These are phyloP conservation scores for Coemansia sp. DNA, from an alignment of 192 early-diverging fungal species.

Conservation along the genomic window DNA sequence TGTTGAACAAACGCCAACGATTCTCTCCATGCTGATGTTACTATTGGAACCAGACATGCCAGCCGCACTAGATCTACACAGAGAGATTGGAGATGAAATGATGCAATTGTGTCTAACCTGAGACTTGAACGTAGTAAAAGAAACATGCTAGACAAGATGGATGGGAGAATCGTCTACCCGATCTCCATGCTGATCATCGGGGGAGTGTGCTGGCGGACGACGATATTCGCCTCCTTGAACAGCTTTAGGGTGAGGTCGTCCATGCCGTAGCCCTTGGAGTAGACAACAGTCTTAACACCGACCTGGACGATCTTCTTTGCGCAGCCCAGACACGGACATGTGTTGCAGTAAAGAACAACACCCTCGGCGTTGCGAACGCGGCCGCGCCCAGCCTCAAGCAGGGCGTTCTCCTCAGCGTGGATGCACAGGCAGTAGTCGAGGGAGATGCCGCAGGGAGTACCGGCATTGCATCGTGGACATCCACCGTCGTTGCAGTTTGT, in stretches of 20 bases:
- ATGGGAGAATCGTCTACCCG: conserved; percentile 5
- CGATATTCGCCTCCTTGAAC: conserved; percentile 81
- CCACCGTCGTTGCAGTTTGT: conserved; percentile 95
- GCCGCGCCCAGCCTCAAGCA: conserved; percentile 95
- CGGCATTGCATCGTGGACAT: conserved; percentile 91
- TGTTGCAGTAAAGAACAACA: conserved; percentile 92
- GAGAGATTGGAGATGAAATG: too few relatives aligned
- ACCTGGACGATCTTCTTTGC: conserved; percentile 96
- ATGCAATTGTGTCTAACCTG: too few relatives aligned
- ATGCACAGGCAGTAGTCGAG: conserved; percentile 93
- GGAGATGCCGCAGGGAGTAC: conserved; percentile 69
- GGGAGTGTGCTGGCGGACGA: conserved; percentile 73
- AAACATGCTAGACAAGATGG: too few relatives aligned
- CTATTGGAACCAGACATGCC: too few relatives aligned
- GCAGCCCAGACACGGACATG: conserved; percentile 85
- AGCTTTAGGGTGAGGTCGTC: conserved; percentile 81
- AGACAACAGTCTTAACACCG: conserved; percentile 91
- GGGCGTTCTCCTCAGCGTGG: conserved; percentile 98
- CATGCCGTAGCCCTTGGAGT: conserved; percentile 91
- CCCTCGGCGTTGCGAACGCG: conserved; percentile 64
- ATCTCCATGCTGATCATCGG: conserved; percentile 60
- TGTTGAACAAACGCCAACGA: too few relatives aligned
- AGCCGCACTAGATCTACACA: too few relatives aligned
- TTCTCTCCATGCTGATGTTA: too few relatives aligned
- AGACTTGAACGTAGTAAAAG: too few relatives aligned